These are phyloP conservation scores for Xylariaceae sp. DNA, from an alignment of 2,329 filamentous ascomycete genomes.

Conservation along the genomic window DNA sequence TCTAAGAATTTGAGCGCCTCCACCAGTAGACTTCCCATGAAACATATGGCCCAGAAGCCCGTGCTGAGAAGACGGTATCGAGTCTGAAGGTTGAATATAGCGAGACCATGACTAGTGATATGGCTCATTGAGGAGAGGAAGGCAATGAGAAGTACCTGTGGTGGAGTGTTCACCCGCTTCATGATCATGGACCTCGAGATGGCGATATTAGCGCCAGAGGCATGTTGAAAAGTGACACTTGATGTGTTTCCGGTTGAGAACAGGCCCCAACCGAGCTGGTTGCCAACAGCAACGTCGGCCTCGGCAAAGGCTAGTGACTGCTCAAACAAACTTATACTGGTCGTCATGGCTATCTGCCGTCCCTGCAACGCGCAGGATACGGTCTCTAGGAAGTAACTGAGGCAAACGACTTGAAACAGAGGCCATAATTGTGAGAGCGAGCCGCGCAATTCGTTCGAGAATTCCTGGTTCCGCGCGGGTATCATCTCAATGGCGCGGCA, in stretches of 20 bases:
- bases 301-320: conserved; percentile 95
- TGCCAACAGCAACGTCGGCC: conserved; percentile 81
- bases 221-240: conserved; percentile 42
- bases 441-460: conserved; percentile 57
- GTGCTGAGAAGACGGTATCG: conserved; percentile 81
- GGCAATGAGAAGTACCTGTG: conserved; percentile 81
- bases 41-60: conserved; percentile 82
- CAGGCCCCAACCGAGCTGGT: conserved; percentile 68
- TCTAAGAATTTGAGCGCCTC: conserved; percentile 63
- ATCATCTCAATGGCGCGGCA: conserved; percentile 74
- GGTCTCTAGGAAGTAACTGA: conserved; percentile 86
- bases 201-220: conserved; percentile 42
- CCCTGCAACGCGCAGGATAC: conserved; percentile 85
- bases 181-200: conserved; percentile 65
- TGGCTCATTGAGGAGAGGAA: conserved; percentile 88
- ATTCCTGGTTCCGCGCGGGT: conserved; percentile 49
- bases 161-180: conserved; percentile 77
- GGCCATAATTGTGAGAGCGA: conserved; percentile 76
- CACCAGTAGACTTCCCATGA: conserved; percentile 80
- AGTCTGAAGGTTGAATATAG: conserved; percentile 73
- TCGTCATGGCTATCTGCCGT: conserved; percentile 73
- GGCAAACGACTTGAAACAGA: conserved; percentile 63
- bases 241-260: conserved; percentile 48
- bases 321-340: conserved; percentile 94
- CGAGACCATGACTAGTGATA: conserved; percentile 76